These are phyloP conservation scores for Lanzia echinophila DNA, from an alignment of 2,329 filamentous ascomycete genomes.

Conservation along the genomic window DNA sequence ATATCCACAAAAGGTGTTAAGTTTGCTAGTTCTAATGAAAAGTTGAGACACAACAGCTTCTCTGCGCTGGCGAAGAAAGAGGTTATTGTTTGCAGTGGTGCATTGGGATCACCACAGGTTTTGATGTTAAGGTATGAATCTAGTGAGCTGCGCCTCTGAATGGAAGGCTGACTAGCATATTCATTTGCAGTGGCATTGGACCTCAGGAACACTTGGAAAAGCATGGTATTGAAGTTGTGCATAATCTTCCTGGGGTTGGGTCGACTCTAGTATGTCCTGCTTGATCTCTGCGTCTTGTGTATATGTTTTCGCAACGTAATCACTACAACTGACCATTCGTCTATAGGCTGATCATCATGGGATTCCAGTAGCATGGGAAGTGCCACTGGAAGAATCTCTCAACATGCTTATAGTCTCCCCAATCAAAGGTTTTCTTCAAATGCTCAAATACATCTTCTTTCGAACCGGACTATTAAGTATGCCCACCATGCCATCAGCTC, in stretches of 20 bases:
- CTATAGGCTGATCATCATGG: slow-evolving; percentile 4
- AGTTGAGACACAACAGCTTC: neutral
- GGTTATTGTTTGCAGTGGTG: slow-evolving; percentile 8
- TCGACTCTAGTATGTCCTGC: slow-evolving; percentile 1
- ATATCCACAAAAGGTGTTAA: neutral
- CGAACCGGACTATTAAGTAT: slow-evolving; percentile 7
- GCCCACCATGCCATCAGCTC: neutral
- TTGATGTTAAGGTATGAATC: slow-evolving; percentile 10
- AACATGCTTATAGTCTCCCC: neutral
- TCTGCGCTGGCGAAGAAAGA: slow-evolving; percentile 5
- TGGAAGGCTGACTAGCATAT: neutral
- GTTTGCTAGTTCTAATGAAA: neutral
- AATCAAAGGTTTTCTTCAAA: neutral
- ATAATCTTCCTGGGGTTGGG: slow-evolving; percentile 5
- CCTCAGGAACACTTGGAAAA: slow-evolving; percentile 7
- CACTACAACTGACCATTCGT: no score
- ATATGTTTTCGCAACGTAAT: no score
- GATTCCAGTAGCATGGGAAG: slow-evolving; percentile 9
- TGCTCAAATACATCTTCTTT: slow-evolving; percentile 9
- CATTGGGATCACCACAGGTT: slow-evolving; percentile 8
- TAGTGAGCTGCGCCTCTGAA: neutral
- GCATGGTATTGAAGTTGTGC: slow-evolving; percentile 1
- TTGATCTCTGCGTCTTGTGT: no score
- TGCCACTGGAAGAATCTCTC: slow-evolving; percentile 4
- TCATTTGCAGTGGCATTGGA: slow-evolving; percentile 1